Percentiles rank a stretch among this genome's conserved stretches.
phyloP scores from a whole-genome alignment of 371 early-diverging fungal genomes.

The Saksenaea vasiformis region DNA sequence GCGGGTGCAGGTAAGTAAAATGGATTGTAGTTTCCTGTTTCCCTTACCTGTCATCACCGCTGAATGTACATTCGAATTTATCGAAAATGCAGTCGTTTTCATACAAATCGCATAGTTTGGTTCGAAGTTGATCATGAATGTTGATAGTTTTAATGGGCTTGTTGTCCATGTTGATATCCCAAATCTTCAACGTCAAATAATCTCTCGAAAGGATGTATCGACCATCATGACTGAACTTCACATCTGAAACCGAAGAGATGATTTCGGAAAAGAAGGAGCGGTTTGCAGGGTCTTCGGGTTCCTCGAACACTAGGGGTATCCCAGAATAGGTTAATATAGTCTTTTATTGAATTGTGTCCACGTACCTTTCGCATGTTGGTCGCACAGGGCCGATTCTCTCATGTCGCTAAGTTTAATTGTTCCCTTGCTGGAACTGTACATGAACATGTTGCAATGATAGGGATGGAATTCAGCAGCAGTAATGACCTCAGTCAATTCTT shows the following conservation, averaged over 20 bases:
- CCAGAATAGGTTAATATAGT: not conserved
- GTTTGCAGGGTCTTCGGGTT: conserved; percentile 89
- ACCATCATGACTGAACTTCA: conserved; percentile 94
- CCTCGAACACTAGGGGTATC: conserved; percentile 81
- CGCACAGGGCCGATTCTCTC: conserved; percentile 94
- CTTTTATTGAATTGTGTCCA: not conserved
- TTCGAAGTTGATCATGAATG: conserved; percentile 92
- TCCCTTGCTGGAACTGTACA: conserved; percentile 99
- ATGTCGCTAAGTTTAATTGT: conserved; percentile 97
- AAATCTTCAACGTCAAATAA: conserved; percentile 94
- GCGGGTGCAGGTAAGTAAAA: not conserved
- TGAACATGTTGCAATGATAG: conserved; percentile 91
- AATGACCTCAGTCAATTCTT: conserved; percentile 98
- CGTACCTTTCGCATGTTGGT: conserved; percentile 87
- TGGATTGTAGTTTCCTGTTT: not conserved
- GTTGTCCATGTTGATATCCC: conserved; percentile 97
- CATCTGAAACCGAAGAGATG: conserved; percentile 96
- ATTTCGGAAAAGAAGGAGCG: conserved; percentile 98
- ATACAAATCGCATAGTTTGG: conserved; percentile 95
- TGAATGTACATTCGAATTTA: conserved; percentile 97
- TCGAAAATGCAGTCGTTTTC: conserved; percentile 99
- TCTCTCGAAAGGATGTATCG: conserved; percentile 96
- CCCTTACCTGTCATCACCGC: conserved; percentile 79
- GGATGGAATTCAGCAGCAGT: conserved; percentile 99
- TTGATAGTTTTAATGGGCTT: conserved; percentile 92